Conservation (phyloP, 768 basidiomycete species). For the Rossbeevera mucosa region DNA sequence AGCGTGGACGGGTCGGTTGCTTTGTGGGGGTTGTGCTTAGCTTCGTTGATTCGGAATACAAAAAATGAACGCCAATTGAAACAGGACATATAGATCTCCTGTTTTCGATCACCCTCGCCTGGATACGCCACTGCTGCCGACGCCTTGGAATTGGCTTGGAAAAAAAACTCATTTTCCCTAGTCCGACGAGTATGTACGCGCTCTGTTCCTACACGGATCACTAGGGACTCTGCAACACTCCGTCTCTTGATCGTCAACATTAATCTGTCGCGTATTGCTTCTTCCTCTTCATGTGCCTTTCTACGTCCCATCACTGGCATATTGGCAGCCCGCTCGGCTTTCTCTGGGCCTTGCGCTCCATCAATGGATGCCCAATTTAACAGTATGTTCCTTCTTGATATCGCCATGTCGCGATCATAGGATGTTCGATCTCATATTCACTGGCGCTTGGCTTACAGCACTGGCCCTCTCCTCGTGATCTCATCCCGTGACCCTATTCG, state of each 20-base stretch:
- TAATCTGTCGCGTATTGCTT: neutral
- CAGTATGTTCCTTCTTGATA: neutral
- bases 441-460: too few species aligned
- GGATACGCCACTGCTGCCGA: neutral
- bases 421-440: neutral
- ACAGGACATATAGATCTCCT: neutral
- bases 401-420: neutral
- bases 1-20: neutral
- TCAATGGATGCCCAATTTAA: neutral
- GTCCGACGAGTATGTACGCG: neutral
- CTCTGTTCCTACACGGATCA: neutral
- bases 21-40: neutral
- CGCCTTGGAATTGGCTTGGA: neutral
- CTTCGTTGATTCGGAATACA: neutral
- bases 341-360: neutral
- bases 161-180: neutral
- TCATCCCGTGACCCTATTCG: neutral
- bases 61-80: neutral
- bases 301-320: neutral
- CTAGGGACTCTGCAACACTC: neutral
- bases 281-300: neutral
- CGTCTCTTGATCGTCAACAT: neutral
- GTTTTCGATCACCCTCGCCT: neutral
- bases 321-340: neutral
- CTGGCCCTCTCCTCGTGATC: neutral